Evolutionary conservation across 139 green algal genomes (phyloP), one percentile per base, ranked within the genome.

Genomic region (Micromonas pusilla): DNA sequence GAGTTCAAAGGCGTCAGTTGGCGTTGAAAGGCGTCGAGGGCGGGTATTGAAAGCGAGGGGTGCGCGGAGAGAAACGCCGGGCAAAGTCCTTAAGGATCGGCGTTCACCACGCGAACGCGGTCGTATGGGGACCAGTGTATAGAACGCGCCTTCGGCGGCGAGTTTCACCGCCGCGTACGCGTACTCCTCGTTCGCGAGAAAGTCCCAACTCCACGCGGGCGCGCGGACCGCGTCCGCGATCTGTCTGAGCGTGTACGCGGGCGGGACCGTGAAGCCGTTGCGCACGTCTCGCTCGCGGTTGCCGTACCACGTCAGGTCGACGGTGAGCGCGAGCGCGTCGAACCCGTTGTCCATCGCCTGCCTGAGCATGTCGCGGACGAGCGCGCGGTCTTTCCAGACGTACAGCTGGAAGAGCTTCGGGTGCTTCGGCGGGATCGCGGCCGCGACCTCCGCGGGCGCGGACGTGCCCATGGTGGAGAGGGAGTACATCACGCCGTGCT

Each of bases 371-470:
- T 81, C 68, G 13, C 66, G 28, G 30, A 71, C 32, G 3, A 77
- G 63, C 31, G 21, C 32, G 0, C 64, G n/a, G 23, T 81, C 77
- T 26, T 81, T 81, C 64, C 52, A 81, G 2, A 81, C 39, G 77
- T 81, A 81, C 52, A 81, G 36, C 45, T 81, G 77, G 62, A 81
- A 81, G 66, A 76, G 33, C 62, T 77, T 76, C 20, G 53, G 52
- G 13, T 45, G 71, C 2, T 23, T 26, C 72, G 31, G 30, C 9
- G 45, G 52, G 34, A 74, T 1, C 21, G 20, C 23, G 5, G 37
- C 1, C 23, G 36, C 33, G 2, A 81, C 57, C 30, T 81, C 77
- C n/a, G 32, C 25, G 23, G 37, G n/a, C 23, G 30, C 28, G 9
- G 53, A 39, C 33, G 77, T 81, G 1, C 28, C 77, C 1, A 81